These are phyloP conservation scores for Somion occarium DNA, from an alignment of 1,284 basidiomycete genomes.

Conservation along the genomic window DNA sequence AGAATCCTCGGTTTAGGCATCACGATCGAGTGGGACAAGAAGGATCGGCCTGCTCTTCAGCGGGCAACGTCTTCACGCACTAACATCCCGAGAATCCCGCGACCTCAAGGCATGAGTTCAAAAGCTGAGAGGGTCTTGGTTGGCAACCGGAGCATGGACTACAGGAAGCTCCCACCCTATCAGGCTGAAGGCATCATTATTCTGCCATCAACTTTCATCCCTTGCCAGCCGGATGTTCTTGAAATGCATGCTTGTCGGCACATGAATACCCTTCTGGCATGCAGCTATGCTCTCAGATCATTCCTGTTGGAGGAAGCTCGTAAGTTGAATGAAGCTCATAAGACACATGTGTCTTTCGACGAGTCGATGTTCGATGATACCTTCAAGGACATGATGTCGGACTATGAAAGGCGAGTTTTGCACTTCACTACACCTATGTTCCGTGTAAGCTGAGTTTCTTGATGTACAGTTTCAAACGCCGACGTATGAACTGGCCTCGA, in stretches of 20 bases:
- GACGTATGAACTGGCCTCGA: slow-evolving; percentile 14
- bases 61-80: too few relatives aligned
- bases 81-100: too few relatives aligned
- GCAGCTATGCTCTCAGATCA: too few relatives aligned
- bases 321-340: slow-evolving; percentile 27
- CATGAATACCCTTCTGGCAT: slow-evolving; percentile 57
- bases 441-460: background rate
- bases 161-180: slow-evolving; percentile 12
- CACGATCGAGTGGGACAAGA: slow-evolving; percentile 3
- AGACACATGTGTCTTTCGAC: too few relatives aligned
- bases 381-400: slow-evolving; percentile 54
- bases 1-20: background rate
- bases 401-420: slow-evolving; percentile 66
- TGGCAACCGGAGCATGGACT: background rate
- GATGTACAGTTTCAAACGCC: slow-evolving; percentile 13
- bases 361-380: slow-evolving; percentile 36
- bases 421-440: slow-evolving; percentile 8
- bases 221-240: slow-evolving; percentile 50
- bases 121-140: background rate
- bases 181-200: slow-evolving; percentile 34
- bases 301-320: slow-evolving; percentile 36
- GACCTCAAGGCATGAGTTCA: background rate
- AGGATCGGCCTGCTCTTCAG: too few relatives aligned
- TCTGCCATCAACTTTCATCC: slow-evolving; percentile 56
- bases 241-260: slow-evolving; percentile 68